phyloP scores from a whole-genome alignment of 1,139 yeast species.

The Blastobotrys petasosporus region DNA sequence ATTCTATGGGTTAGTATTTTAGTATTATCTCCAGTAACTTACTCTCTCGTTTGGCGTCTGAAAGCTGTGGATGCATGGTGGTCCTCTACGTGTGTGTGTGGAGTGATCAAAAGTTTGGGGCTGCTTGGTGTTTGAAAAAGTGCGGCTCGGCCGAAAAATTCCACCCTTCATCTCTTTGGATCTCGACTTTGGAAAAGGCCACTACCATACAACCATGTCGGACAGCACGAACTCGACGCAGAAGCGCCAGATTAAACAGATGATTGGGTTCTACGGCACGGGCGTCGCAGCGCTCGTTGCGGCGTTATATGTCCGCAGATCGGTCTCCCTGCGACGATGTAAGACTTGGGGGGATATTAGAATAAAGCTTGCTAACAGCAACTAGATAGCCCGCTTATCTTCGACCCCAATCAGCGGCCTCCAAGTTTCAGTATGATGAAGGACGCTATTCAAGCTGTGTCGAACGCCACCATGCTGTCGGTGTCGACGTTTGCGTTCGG shows the following conservation, averaged over 20 bases:
- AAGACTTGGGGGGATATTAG: conserved; percentile 23
- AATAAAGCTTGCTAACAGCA: background rate
- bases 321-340: conserved; percentile 67
- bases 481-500: conserved; percentile 67
- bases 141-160: too few relatives aligned
- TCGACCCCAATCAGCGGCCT: conserved; percentile 82
- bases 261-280: conserved; percentile 64
- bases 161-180: too few relatives aligned
- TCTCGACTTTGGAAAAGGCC: too few relatives aligned
- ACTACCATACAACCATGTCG: too few relatives aligned
- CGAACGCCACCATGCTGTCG: conserved; percentile 72
- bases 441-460: conserved; percentile 85
- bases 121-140: too few relatives aligned
- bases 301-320: conserved; percentile 67
- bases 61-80: conserved; percentile 17
- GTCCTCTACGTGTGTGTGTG: too few relatives aligned
- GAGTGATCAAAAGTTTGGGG: too few relatives aligned
- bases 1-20: conserved; percentile 38
- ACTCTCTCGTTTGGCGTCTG: conserved; percentile 12
- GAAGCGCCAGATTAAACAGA: conserved; percentile 50
- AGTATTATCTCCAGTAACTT: background rate
- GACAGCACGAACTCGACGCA: background rate
- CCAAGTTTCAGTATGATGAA: conserved; percentile 74
- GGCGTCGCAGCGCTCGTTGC: conserved; percentile 68
- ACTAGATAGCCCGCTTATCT: conserved; percentile 59